Evolutionary conservation across 2,329 filamentous ascomycete genomes (phyloP).

Genomic region (Diaporthe nobilis): DNA sequence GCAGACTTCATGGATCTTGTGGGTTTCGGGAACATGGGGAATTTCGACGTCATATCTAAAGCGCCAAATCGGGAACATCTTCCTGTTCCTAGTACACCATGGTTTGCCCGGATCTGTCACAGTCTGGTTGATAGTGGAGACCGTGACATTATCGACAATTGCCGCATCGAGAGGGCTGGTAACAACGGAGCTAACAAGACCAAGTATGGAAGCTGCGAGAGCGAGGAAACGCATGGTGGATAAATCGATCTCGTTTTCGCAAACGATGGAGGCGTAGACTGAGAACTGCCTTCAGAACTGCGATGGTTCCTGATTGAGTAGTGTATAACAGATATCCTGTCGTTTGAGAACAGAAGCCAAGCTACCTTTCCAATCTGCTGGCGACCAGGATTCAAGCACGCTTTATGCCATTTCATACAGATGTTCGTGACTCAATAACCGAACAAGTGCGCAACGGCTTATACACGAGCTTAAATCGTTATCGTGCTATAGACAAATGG

Average conservation of each 20-base stretch:
- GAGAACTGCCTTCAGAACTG: neutral
- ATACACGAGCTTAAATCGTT: neutral
- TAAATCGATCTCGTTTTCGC: neutral
- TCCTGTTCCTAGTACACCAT: neutral
- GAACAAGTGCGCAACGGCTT: neutral
- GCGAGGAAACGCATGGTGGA: constrained; percentile 6
- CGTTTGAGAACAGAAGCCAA: neutral
- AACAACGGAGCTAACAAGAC: neutral
- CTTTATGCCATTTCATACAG: neutral
- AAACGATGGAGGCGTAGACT: neutral
- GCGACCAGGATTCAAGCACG: neutral
- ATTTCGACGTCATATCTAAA: neutral
- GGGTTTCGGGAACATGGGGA: neutral
- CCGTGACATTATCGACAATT: neutral
- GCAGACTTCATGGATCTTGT: neutral
- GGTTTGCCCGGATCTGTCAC: neutral
- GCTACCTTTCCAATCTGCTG: neutral
- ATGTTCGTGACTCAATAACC: neutral
- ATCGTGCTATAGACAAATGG: neutral
- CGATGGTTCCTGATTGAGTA: too few species aligned
- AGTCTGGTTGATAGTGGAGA: neutral
- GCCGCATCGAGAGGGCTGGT: neutral
- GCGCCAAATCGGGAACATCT: neutral
- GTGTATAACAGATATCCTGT: neutral
- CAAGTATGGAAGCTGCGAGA: neutral